Base-by-base conservation (phyloP, 2,329 filamentous ascomycete species). In the Phaeophleospora eucalypticola region DNA sequence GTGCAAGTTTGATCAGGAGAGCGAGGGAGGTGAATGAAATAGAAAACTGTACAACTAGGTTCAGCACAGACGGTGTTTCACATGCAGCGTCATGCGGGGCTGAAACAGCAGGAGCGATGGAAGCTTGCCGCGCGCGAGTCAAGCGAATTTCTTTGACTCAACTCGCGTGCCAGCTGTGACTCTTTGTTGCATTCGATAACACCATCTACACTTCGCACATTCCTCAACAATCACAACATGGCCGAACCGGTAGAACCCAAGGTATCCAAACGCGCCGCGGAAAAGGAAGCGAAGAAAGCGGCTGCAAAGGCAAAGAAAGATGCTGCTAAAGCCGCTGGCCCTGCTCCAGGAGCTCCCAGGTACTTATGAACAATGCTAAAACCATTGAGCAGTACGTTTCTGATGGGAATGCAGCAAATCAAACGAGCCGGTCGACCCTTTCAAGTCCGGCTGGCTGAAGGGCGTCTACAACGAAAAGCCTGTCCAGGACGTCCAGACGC, bases 391-490 rank as follows among this genome's bases (percentile, higher is more conserved):
- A n/a, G n/a, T n/a, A n/a, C n/a, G n/a, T n/a, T n/a, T n/a, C n/a
- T n/a, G n/a, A n/a, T n/a, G n/a, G n/a, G n/a, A n/a, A 6, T 34
- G 46, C 15, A 43, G 46, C 27, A 57, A 58, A 42, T 29, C 50
- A 14, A 40, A 71, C 34, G 63, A 66, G 51, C 65, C 72, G 42
- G 73, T 74, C 14, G 65, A 68, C 53, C 68, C 73, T 35, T 76
- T 77, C 64, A 67, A 68, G 36, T 69, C 72, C 47, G 73, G 73
- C 37, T 77, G 72, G 72, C 62, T 77, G 14, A 71, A 70, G 58
- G 68, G 69, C 29, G 71, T 75, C 3, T 76, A 76, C 61, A 67
- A 72, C 42, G 72, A 76, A 61, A 75, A 76, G 62, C 68, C 71
- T 1, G 71, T 70, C 38, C 54, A 63, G 20, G 61, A 71, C 10